Evolutionary conservation across 345 rosid species (phyloP), one percentile per base, ranked within the genome.

Genomic region (Bretschneidera sinensis): DNA sequence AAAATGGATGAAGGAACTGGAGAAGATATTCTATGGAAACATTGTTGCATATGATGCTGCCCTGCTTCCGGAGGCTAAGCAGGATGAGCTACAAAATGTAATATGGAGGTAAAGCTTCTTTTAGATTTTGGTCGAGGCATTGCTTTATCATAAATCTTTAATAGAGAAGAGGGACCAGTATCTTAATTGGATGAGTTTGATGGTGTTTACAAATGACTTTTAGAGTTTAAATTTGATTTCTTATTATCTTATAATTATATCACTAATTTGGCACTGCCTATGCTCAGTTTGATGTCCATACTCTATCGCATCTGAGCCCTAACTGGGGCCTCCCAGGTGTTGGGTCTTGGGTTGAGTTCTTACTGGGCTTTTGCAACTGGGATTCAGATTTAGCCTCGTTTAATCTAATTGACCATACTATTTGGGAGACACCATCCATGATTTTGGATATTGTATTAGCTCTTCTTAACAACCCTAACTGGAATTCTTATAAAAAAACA

Each of bases 1-100:
- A 11, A 90, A 76, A 71, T 90, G 97, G 97, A 94, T 94, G 99
- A 94, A 94, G 79, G 97, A 94, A 54, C 48, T 90, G 81, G 99
- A 94, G 82, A 88, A 76, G 76, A 90, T 94, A 76, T 88, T 94
- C 57, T 94, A 86, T 63, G 99, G 99, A 68, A 94, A 94, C 64
- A 75, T 90, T 62, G 83, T 88, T 70, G 92, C 95, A 35, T 94
- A 86, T 79, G 96, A 94, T 71, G 64, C 84, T 43, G 92, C 97
- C 47, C 33, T 94, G 75, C 87, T 81, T 69, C 99, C 92, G 17
- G 91, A 88, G 72, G 99, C 92, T 62, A 84, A 82, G 68, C 77
- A 71, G 24, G 83, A 81, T 51, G 89, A 88, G 55, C 79, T 94
- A 55, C 79, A 71, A 67, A 85, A 80, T 53, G 77, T 78, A 48